Evolutionary conservation across 2,329 filamentous ascomycete genomes (phyloP), one percentile per base, ranked within the genome.

Genomic region (Fusarium irregulare): DNA sequence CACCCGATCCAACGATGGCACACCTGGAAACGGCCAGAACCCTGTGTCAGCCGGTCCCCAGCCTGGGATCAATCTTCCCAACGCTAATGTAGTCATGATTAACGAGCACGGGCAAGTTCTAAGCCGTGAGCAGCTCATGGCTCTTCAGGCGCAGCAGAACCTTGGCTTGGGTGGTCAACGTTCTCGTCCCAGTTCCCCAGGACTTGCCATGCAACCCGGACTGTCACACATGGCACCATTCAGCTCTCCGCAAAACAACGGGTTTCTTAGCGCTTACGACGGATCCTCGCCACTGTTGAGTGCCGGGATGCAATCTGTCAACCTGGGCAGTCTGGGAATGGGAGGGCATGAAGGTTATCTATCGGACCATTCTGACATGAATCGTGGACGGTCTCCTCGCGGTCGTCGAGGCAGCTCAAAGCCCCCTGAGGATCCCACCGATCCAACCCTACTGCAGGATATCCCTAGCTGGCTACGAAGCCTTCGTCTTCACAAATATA

Each of bases 401-500:
- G 96, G 96, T 75, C 90, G 96, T 69, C 88, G 96, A 73, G 96
- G 96, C 71, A 98, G 92, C 85, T 97, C 93, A 45, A 99, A 98
- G 87, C 96, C 96, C 30, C 96, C 96, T 48, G 96, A 99, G 85
- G 96, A 99, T 77, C 96, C 96, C 6, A 98, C 95, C 21, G 96
- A 99, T 80, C 92, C 92, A 18, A 90, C 87, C 44, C 87, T 99
- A 64, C 86, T 99, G 74, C 93, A 97, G 82, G 96, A 99, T 77
- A 98, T 99, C 73, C 95, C 96, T 57, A 92, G 91, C 79, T 99
- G 96, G 96, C 88, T 99, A 76, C 90, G 96, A 78, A 98, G 94
- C 80, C 87, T 98, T 78, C 90, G 96, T 65, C 86, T 99, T 76
- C 96, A 99, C 86, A 99, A 99, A 85, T 99, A 99, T 82, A 99